Conservation (phyloP, 2,329 filamentous ascomycete species). For the Calycina herbarum region DNA sequence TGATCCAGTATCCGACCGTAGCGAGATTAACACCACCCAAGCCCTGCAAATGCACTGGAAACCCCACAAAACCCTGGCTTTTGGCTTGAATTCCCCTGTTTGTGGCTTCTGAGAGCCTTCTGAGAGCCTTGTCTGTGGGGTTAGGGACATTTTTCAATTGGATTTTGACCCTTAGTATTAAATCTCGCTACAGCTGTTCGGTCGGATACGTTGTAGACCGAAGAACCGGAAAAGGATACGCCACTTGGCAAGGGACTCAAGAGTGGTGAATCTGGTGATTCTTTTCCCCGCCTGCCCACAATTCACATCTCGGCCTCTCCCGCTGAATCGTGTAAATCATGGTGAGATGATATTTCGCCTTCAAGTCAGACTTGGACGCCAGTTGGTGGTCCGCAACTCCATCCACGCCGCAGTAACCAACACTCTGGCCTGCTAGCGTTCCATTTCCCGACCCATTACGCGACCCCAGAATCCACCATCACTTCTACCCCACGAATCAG, state of each 20-base stretch:
- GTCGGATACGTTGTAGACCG: not conserved
- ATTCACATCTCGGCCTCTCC: slow-evolving; percentile 2
- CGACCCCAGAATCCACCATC: not conserved
- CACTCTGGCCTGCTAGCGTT: not conserved
- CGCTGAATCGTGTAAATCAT: not conserved
- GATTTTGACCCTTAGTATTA: no score
- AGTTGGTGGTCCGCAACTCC: no score
- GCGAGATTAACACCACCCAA: no score
- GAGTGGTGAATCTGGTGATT: no score
- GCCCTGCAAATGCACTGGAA: no score
- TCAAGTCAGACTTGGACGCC: not conserved
- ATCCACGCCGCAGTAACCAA: not conserved
- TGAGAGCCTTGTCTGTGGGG: no score
- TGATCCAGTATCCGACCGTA: not conserved
- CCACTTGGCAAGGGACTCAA: not conserved
- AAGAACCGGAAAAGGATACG: not conserved
- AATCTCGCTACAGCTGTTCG: no score
- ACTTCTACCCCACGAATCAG: slow-evolving; percentile 6
- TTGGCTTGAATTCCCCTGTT: no score
- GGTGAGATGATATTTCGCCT: not conserved
- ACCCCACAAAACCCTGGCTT: no score
- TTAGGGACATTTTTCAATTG: no score
- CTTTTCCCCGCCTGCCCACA: not conserved
- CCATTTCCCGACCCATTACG: slow-evolving; percentile 8
- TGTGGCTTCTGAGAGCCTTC: no score